Evolutionary conservation across 176 grass and related monocot species (phyloP).

Genomic region (Saccharum officinarum): DNA sequence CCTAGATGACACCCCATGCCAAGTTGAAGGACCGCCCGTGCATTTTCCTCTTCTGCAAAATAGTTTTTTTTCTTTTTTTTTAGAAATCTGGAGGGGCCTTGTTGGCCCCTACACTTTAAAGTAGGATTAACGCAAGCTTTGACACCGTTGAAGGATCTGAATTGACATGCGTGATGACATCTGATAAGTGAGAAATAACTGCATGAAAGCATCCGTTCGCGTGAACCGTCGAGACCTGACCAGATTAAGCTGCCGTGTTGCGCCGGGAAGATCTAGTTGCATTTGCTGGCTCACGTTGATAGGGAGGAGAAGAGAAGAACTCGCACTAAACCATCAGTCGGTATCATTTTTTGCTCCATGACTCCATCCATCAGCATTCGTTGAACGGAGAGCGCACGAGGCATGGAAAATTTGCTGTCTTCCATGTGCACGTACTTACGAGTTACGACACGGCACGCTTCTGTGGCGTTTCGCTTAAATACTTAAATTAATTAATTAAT

Average conservation of each 20-base stretch:
- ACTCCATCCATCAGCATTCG: neutral
- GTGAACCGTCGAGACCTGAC: neutral
- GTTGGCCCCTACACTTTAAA: no score
- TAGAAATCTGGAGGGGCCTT: no score
- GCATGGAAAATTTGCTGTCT: neutral
- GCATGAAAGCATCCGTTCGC: neutral
- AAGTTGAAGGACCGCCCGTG: no score
- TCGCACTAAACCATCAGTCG: neutral
- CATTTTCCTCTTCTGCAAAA: no score
- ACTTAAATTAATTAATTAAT: neutral
- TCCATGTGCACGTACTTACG: neutral
- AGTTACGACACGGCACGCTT: neutral
- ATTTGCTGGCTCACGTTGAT: no score
- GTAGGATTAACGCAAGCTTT: neutral
- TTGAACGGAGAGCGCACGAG: conserved; percentile 5
- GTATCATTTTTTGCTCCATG: neutral
- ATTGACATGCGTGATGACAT: neutral
- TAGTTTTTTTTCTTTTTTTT: no score
- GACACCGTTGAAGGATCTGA: neutral
- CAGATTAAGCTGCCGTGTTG: neutral
- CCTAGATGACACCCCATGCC: no score
- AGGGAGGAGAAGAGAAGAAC: no score
- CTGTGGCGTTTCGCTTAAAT: neutral
- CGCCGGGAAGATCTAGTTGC: no score
- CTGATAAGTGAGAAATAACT: neutral